Evolutionary conservation across 2,329 filamentous ascomycete genomes (phyloP).

Genomic region (Hortaea sp.): DNA sequence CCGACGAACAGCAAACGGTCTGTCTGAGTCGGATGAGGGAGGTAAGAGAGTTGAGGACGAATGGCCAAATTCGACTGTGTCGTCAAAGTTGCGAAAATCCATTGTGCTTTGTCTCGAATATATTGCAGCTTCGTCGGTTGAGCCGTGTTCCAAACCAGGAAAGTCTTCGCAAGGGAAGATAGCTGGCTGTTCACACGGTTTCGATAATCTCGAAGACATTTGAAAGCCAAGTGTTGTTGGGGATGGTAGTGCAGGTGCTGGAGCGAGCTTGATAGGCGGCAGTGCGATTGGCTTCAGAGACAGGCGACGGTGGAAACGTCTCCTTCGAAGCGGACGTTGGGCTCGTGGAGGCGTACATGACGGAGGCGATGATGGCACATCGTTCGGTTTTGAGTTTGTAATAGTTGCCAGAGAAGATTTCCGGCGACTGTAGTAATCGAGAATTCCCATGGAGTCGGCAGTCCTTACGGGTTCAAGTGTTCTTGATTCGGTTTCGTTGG

Average conservation of each 20-base stretch:
- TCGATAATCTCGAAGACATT: constrained; percentile 1
- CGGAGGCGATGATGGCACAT: not conserved
- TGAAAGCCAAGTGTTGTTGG: constrained; percentile 2
- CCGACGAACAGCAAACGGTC: not conserved
- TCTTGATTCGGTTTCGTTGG: not conserved
- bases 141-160: constrained; percentile 54
- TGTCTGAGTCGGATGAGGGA: not conserved
- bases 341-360: not conserved
- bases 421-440: constrained; percentile 2
- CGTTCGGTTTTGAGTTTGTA: no score
- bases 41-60: not conserved
- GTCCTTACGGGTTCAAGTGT: not conserved
- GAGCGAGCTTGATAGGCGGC: constrained; percentile 19
- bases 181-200: constrained; percentile 2
- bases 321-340: constrained; percentile 2
- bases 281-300: constrained; percentile 18
- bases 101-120: constrained; percentile 80
- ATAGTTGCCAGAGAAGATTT: not conserved
- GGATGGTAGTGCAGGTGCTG: constrained; percentile 13
- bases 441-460: constrained; percentile 5
- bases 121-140: constrained; percentile 76
- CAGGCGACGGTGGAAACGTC: constrained; percentile 13
- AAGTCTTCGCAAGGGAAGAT: not conserved
- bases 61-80: constrained; percentile 89
- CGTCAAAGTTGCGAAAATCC: constrained; percentile 89